phyloP scores from a whole-genome alignment of 1,284 basidiomycete species.

The Ceratorhiza oryzae-sativae region DNA sequence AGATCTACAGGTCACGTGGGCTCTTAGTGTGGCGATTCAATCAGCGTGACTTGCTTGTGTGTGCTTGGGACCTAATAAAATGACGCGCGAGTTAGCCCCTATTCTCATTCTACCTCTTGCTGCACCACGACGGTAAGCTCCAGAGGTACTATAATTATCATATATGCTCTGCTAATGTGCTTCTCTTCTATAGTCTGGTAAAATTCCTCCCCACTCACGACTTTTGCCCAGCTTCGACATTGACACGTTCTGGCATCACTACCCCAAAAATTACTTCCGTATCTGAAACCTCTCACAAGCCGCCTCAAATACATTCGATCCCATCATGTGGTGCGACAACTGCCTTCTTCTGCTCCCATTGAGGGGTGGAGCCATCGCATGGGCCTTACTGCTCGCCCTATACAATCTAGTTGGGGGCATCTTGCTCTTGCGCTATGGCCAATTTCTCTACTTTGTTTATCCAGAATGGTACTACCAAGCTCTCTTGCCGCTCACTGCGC shows the following conservation, averaged over 20 bases:
- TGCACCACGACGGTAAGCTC: background rate
- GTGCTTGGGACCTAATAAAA: conserved; percentile 25
- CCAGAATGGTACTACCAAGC: conserved; percentile 69
- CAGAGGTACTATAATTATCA: background rate
- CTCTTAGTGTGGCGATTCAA: background rate
- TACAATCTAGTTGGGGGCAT: conserved; percentile 75
- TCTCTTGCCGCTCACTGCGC: background rate
- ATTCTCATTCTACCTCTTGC: conserved; percentile 12
- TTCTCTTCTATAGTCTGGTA: background rate
- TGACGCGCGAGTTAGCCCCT: conserved; percentile 27
- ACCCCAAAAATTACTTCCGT: conserved; percentile 8
- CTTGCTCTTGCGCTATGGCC: conserved; percentile 69
- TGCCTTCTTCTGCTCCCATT: conserved; percentile 43
- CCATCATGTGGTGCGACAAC: conserved; percentile 42
- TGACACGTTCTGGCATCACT: conserved; percentile 3
- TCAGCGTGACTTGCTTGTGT: conserved; percentile 12
- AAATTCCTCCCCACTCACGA: background rate
- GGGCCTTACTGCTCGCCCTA: conserved; percentile 69
- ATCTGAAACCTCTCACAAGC: conserved; percentile 17
- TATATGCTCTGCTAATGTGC: background rate
- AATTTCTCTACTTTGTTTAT: conserved; percentile 72
- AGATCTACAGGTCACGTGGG: conserved; percentile 6
- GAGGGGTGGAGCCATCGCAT: conserved; percentile 75
- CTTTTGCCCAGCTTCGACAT: conserved; percentile 8
- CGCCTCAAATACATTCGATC: background rate